These are phyloP conservation scores for Inosperma sp. DNA, from an alignment of 768 basidiomycete species.

Conservation along the genomic window DNA sequence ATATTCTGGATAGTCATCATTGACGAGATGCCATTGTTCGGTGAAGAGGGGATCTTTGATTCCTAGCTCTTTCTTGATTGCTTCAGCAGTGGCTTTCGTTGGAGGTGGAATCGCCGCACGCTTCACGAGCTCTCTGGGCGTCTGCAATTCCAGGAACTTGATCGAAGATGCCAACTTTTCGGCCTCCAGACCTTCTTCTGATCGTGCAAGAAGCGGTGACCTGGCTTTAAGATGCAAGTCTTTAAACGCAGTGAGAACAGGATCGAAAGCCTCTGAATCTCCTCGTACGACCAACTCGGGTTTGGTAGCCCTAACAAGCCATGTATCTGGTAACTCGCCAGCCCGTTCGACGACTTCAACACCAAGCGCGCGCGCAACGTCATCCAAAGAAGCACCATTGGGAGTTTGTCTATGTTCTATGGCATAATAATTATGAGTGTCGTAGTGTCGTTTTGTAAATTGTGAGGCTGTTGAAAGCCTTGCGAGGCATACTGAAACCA, in stretches of 20 bases:
- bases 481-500: conserved; percentile 19
- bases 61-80: conserved; percentile 51
- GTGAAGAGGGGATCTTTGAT: conserved; percentile 79
- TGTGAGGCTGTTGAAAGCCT: conserved; percentile 23
- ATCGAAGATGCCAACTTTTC: conserved; percentile 50
- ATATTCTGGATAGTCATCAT: conserved; percentile 72
- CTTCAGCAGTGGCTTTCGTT: conserved; percentile 33
- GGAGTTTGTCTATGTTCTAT: conserved; percentile 52
- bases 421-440: conserved; percentile 77
- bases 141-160: conserved; percentile 55
- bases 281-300: conserved; percentile 24
- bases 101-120: conserved; percentile 62
- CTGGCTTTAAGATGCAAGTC: conserved; percentile 35
- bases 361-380: conserved; percentile 56
- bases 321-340: conserved; percentile 75
- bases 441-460: conserved; percentile 50
- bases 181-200: conserved; percentile 37
- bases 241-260: conserved; percentile 47
- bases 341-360: conserved; percentile 85
- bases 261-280: conserved; percentile 38
- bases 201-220: conserved; percentile 35
- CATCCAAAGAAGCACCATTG: conserved; percentile 46
- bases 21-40: conserved; percentile 91
- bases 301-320: conserved; percentile 68
- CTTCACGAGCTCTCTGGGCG: conserved; percentile 59